These are phyloP conservation scores for Oryza officinalis DNA, from an alignment of 176 grass and related monocot species.

Conservation along the genomic window DNA sequence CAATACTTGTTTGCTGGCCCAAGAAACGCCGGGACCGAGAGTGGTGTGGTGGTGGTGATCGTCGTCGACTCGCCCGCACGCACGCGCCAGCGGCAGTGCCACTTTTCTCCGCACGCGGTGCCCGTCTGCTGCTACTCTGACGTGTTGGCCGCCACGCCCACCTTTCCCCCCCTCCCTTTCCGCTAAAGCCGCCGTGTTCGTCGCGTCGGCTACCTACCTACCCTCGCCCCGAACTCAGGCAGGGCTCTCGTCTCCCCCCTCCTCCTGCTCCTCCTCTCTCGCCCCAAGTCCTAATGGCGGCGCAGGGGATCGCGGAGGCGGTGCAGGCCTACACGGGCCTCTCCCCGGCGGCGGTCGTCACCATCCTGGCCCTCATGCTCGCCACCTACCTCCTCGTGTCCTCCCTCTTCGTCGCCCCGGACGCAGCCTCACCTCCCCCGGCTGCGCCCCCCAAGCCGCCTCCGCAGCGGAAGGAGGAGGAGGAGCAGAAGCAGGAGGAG, in stretches of 20 bases:
- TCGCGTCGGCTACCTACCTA: neutral
- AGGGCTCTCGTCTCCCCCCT: neutral
- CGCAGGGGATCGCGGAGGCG: constrained; percentile 44
- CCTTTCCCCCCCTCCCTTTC: neutral
- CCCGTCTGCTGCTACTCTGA: too few relatives aligned
- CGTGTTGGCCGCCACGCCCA: neutral
- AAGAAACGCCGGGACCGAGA: too few relatives aligned
- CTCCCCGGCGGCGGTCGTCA: constrained; percentile 73
- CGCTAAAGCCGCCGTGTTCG: neutral
- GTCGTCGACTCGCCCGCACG: neutral
- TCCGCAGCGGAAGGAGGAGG: constrained; percentile 6
- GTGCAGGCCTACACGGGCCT: constrained; percentile 79
- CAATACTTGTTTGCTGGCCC: too few relatives aligned
- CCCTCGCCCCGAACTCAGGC: neutral
- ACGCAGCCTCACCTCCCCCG: neutral
- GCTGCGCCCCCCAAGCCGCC: neutral
- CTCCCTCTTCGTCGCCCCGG: constrained; percentile 66
- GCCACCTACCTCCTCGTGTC: constrained; percentile 78
- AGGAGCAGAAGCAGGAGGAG: neutral
- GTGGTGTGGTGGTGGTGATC: too few relatives aligned
- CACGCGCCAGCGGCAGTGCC: too few relatives aligned
- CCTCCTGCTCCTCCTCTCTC: neutral
- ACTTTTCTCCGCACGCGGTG: too few relatives aligned
- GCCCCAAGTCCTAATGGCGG: constrained; percentile 21
- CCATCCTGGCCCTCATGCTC: constrained; percentile 79